These are phyloP conservation scores for Stevia rebaudiana DNA, from an alignment of 140 eudicot genomes.

Conservation along the genomic window DNA sequence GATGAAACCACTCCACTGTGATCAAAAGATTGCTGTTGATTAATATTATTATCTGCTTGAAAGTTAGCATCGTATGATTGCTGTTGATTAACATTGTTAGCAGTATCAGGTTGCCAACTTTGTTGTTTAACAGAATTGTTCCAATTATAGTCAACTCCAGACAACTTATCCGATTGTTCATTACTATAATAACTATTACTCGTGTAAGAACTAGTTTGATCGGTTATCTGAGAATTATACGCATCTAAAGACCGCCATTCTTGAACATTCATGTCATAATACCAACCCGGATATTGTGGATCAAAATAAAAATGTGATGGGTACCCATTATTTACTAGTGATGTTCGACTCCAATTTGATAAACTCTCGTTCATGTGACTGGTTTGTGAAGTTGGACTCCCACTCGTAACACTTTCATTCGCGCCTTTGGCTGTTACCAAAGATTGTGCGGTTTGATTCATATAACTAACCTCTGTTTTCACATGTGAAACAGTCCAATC, in stretches of 20 bases:
- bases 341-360: conserved; percentile 48
- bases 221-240: conserved; percentile 37
- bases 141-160: conserved; percentile 40
- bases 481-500: conserved; percentile 39
- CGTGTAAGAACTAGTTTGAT: conserved; percentile 43
- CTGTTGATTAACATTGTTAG: conserved; percentile 24
- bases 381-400: conserved; percentile 54
- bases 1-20: conserved; percentile 38
- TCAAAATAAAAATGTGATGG: conserved; percentile 88
- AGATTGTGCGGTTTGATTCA: conserved; percentile 54
- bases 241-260: conserved; percentile 72
- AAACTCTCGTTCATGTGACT: conserved; percentile 31
- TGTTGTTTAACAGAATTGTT: conserved; percentile 39
- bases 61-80: conserved; percentile 26
- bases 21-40: conserved; percentile 39
- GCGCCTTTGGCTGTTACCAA: conserved; percentile 42
- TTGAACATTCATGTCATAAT: conserved; percentile 68
- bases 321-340: conserved; percentile 54
- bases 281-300: conserved; percentile 97
- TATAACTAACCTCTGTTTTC: conserved; percentile 47
- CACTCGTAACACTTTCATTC: conserved; percentile 46
- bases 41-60: conserved; percentile 34
- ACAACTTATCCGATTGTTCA: conserved; percentile 31
- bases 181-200: conserved; percentile 35
- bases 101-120: conserved; percentile 38